Conservation (phyloP, 805 yeast genomes). For the Candida multigemmis region DNA sequence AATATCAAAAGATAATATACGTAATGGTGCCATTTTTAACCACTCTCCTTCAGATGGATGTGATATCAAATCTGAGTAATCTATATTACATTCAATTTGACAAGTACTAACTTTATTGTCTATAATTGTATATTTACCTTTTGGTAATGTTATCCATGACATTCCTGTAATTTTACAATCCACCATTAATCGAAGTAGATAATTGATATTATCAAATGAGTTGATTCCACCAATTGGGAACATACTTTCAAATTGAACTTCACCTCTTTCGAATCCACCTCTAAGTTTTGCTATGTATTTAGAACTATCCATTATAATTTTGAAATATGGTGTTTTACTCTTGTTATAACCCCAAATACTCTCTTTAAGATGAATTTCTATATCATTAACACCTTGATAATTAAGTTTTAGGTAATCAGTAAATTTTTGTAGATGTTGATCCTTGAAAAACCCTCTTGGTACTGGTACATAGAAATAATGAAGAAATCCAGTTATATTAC, state of each 20-base stretch:
- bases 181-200: conserved; percentile 77
- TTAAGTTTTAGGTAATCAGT: conserved; percentile 34
- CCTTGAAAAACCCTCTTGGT: conserved; percentile 63
- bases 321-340: conserved; percentile 73
- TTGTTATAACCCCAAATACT: conserved; percentile 93
- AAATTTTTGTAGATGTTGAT: conserved; percentile 42
- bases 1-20: conserved; percentile 91
- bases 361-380: conserved; percentile 66
- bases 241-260: conserved; percentile 52
- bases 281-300: conserved; percentile 61
- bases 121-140: conserved; percentile 51
- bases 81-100: conserved; percentile 73
- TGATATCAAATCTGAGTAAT: conserved; percentile 59
- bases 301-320: conserved; percentile 60
- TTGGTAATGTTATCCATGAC: conserved; percentile 94
- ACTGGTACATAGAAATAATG: conserved; percentile 92
- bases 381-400: conserved; percentile 50
- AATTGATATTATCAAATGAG: conserved; percentile 87
- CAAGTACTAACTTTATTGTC: conserved; percentile 49
- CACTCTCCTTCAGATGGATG: conserved; percentile 92
- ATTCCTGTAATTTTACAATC: conserved; percentile 91
- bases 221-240: conserved; percentile 49
- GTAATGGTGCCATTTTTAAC: conserved; percentile 86
- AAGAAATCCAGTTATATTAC: conserved; percentile 80
- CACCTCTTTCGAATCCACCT: conserved; percentile 77